Evolutionary conservation across 768 basidiomycete genomes (phyloP), one percentile per base, ranked within the genome.

Genomic region (Russula olivacea): DNA sequence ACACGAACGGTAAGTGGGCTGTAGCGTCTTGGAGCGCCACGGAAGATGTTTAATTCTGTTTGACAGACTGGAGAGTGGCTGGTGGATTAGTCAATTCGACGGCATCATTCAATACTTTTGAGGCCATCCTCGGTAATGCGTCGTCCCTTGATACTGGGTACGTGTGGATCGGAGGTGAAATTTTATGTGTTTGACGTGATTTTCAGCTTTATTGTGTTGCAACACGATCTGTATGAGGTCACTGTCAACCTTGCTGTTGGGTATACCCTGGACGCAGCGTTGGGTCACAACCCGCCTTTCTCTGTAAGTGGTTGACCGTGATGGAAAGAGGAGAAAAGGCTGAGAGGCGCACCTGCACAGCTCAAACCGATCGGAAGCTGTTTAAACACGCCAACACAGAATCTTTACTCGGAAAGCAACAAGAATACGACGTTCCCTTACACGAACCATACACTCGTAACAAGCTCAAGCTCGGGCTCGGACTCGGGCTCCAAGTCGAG

Each of bases 211-310:
- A 84, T 95, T 69, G 91, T 95, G 38, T 78, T 98, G 59, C 81
- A 93, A 73, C 92, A 94, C 69, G 95, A 97, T 73, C 78, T 96
- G 41, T 95, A 79, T 67, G 75, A 86, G 66, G 84, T 91, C 69
- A 89, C 91, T 14, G 93, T 96, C 56, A 91, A 96, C 69, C 83
- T 98, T 66, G 94, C 94, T 32, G 81, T 88, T 61, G 92, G 90
- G 25, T 94, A 93, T 76, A 87, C 91, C 66, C 78, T 97, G 19
- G 82, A 90, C 61, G 79, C 85, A 32, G 95, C 93, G 23, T 73
- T 89, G 69, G 79, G 69, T 23, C 84, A 86, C 69, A 77, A 77
- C 17, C 90, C 89, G 15, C 65, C 79, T 3, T 85, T 94, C 72
- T 83, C 76, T 47, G 85, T 95, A 69, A 63, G 78, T 71, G 40